These are phyloP conservation scores for Pugionium cornutum DNA, from an alignment of 345 rosid genomes.

Conservation along the genomic window DNA sequence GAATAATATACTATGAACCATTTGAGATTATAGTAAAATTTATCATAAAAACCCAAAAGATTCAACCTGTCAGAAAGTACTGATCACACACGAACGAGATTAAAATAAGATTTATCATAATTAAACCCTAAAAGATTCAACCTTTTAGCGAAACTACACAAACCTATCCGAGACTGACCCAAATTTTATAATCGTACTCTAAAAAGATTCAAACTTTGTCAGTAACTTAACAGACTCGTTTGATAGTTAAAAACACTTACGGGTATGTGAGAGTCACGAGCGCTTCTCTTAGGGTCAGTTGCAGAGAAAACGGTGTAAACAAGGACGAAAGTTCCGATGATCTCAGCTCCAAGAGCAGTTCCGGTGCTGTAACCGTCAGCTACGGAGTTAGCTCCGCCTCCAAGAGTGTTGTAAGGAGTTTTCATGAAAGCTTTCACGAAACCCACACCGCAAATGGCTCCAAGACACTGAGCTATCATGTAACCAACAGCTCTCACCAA, in stretches of 20 bases:
- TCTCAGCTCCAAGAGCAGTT: conserved; percentile 77
- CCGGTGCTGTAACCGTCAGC: conserved; percentile 54
- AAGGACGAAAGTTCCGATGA: conserved; percentile 80
- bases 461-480: conserved; percentile 78
- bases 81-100: background rate
- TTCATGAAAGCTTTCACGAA: conserved; percentile 80
- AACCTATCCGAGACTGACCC: background rate
- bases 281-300: conserved; percentile 87
- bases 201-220: background rate
- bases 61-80: background rate
- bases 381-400: conserved; percentile 73
- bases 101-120: too few species aligned
- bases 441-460: conserved; percentile 87
- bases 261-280: conserved; percentile 91
- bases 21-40: background rate
- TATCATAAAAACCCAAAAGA: background rate
- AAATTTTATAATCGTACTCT: background rate
- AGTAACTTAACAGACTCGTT: background rate
- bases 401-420: conserved; percentile 49
- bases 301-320: conserved; percentile 97
- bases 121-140: background rate
- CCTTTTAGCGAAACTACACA: background rate
- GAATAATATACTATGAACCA: background rate
- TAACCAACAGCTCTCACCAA: conserved; percentile 64
- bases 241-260: conserved; percentile 44